A percentile compares a stretch with the other conserved stretches of the same genome.
Evolutionary conservation across 1,284 basidiomycete species (phyloP).

Genomic region (Microbotryum violaceum): DNA sequence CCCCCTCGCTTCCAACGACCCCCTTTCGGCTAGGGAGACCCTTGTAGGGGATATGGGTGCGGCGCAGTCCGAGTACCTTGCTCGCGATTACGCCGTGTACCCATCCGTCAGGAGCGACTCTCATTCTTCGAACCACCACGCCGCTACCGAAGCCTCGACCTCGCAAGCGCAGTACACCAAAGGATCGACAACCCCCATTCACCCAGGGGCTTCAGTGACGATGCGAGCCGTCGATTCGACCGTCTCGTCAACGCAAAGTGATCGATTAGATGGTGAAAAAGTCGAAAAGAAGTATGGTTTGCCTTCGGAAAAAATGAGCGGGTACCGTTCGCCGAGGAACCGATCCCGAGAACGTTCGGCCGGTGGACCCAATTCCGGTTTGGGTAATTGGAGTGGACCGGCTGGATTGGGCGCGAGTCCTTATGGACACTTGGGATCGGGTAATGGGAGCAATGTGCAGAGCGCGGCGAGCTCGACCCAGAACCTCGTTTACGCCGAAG

Average conservation of each 20-base stretch:
- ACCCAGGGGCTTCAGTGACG: conserved; percentile 9
- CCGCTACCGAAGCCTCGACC: neutral
- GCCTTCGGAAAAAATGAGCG: conserved; percentile 1
- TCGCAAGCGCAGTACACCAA: no score
- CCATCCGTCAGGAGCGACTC: no score
- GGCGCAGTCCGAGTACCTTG: no score
- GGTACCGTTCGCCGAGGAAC: conserved; percentile 15
- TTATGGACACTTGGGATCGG: conserved; percentile 17
- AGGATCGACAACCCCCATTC: conserved; percentile 6
- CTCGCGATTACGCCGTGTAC: no score
- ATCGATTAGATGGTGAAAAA: no score
- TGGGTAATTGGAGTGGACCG: conserved; percentile 29
- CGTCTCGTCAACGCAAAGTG: no score
- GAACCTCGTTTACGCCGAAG: neutral
- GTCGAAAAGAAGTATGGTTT: no score
- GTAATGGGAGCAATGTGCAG: no score
- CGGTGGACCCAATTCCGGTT: conserved; percentile 3
- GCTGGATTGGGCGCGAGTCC: conserved; percentile 18
- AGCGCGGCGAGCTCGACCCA: neutral
- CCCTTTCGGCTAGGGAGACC: no score
- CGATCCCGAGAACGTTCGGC: conserved; percentile 4
- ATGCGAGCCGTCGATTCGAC: neutral
- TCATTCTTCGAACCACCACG: no score
- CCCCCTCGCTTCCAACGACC: no score
- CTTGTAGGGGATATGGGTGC: no score